Evolutionary conservation across 352 stramenopile species (phyloP), one percentile per base, ranked within the genome.

Genomic region (Pythium folliculosum): DNA sequence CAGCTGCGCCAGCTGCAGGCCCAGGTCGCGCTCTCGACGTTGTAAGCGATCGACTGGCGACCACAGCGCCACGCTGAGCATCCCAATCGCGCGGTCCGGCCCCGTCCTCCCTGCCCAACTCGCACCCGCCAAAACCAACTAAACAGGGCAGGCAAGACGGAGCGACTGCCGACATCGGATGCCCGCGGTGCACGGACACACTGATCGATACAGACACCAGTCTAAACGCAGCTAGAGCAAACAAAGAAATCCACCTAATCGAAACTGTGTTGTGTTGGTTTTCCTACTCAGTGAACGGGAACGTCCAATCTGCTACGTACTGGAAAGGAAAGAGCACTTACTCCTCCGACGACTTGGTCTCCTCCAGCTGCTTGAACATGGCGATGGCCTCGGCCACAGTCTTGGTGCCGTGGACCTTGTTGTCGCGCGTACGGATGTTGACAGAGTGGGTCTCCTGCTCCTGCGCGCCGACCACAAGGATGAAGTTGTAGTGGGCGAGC

Each of bases 371-470:
- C 72, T 97, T 92, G 59, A 98, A 95, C 83, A 97, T 95, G 40
- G 82, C 82, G 70, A 99, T 96, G 45, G 97, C 90, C 61, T 98
- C 96, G n/a, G 94, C 86, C 19, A 99, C 71, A 60, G 97, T 98
- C 70, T 89, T 89, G 30, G 83, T 74, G 45, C 88, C 88, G 49
- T 94, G 86, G 47, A 92, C 83, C 60, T 90, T 72, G 69, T 92
- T 96, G 72, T 96, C 88, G 48, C 88, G 80, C 30, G 88, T 94
- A 50, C 88, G 88, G 37, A 96, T 78, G 65, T 92, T 94, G 22
- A 96, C 85, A 38, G 82, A 57, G 25, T 76, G 44, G 10, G 61
- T 63, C 38, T 76, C 78, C 57, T 84, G 69, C 69, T 96, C 88
- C 65, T 90, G 79, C 44, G 79, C 84, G 17, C 88, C 88, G 32